Base-by-base conservation (phyloP, 345 rosid genomes). In the Heritiera fomes region DNA sequence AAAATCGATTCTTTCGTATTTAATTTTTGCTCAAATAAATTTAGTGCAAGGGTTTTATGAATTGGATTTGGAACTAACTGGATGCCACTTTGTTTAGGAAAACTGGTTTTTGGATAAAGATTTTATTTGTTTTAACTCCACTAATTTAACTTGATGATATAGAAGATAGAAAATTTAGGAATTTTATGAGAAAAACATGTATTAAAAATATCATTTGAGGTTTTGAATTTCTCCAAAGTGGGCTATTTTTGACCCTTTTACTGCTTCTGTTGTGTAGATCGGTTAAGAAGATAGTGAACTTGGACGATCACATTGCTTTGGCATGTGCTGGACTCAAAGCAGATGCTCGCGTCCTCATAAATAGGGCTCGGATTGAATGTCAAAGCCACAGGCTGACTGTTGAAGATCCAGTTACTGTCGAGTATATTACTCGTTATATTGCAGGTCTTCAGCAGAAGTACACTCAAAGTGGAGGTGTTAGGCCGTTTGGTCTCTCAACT, bases 391-490 rank as follows among this genome's bases (percentile, higher is more conserved):
- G 89, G 85, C 91, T 91, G 28, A 91, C 93, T 1, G 89, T 90
- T 68, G 93, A 90, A 86, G 96, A 91, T 84, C 92, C 93, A 34
- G 93, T 90, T 7, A 91, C 93, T 0, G 93, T 90, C 49, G 96
- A 91, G 80, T 91, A 90, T 83, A 87, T 91, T 8, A 90, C 96
- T 0, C 91, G 92, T 7, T 91, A 87, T 80, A 90, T 91, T 80
- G 96, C 96, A 23, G 93, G 93, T 17, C 86, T 91, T 61, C 92
- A 91, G 82, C 93, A 91, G 84, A 91, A 91, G 83, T 91, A 91
- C 62, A 91, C 96, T 2, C 93, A 91, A 80, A 90, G 96, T 59
- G 93, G 93, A 65, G 96, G 93, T 76, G 93, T 90, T 76, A 87
- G 90, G 52, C 90, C 91, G 2, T 88, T 86, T 87, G 91, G 91